Conservation (phyloP, 108 stramenopile species). For the Nitzschia putrida region DNA sequence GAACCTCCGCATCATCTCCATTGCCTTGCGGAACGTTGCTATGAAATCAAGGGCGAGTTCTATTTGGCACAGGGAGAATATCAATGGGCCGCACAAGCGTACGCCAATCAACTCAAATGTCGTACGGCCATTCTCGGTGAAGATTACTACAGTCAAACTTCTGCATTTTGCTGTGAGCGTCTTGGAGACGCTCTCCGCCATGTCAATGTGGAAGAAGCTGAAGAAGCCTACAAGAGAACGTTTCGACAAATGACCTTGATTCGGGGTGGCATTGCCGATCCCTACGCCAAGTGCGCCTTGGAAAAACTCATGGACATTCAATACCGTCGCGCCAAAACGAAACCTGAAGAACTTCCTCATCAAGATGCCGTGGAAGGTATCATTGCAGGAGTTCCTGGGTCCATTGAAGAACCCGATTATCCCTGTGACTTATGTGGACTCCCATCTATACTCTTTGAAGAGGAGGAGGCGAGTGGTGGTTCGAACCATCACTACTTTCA, state of each 20-base stretch:
- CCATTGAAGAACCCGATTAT: slow-evolving; percentile 4
- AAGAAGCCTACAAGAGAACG: slow-evolving; percentile 39
- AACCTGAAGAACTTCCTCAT: slow-evolving; percentile 15
- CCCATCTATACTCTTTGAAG: slow-evolving; percentile 6
- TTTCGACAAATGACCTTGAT: slow-evolving; percentile 28
- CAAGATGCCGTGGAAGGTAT: slow-evolving; percentile 18
- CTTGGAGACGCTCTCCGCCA: slow-evolving; percentile 33
- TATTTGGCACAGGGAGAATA: slow-evolving; percentile 29
- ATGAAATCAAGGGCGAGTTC: slow-evolving; percentile 25
- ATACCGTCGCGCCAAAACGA: not conserved
- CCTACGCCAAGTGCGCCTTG: slow-evolving; percentile 37
- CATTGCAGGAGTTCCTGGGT: slow-evolving; percentile 18
- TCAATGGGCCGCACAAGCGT: slow-evolving; percentile 34
- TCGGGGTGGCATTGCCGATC: slow-evolving; percentile 34
- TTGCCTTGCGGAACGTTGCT: slow-evolving; percentile 36
- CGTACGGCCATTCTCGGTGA: slow-evolving; percentile 33
- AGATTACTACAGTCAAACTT: slow-evolving; percentile 19
- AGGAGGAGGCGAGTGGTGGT: not conserved
- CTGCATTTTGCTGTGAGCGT: slow-evolving; percentile 39
- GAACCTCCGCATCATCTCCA: slow-evolving; percentile 36
- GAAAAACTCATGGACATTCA: slow-evolving; percentile 36
- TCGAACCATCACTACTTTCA: not conserved
- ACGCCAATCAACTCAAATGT: slow-evolving; percentile 31
- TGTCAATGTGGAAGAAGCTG: slow-evolving; percentile 38
- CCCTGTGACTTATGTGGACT: slow-evolving; percentile 35